These are phyloP conservation scores for Cladosporium sp. DNA, from an alignment of 2,329 filamentous ascomycete genomes.

Conservation along the genomic window DNA sequence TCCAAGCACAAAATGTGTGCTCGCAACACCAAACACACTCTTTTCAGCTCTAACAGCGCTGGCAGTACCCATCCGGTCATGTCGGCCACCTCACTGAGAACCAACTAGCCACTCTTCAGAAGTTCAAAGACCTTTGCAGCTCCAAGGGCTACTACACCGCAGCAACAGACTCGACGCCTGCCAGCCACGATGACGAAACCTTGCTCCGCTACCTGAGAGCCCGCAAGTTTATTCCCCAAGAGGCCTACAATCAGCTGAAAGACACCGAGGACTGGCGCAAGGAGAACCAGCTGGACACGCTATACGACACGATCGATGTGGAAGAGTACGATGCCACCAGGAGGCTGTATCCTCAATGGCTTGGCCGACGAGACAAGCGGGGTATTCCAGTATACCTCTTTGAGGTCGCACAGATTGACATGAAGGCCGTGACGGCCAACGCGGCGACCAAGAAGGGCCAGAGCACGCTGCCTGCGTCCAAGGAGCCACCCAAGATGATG, in stretches of 20 bases:
- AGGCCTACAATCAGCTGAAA: constrained; percentile 78
- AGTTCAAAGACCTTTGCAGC: constrained; percentile 66
- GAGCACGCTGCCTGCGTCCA: constrained; percentile 49
- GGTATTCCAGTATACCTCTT: constrained; percentile 92
- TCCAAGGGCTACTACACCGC: constrained; percentile 62
- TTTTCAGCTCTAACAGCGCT: background rate
- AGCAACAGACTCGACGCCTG: constrained; percentile 33
- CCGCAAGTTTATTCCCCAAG: constrained; percentile 71
- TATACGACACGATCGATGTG: constrained; percentile 84
- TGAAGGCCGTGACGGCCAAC: constrained; percentile 75
- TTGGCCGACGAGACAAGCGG: constrained; percentile 80
- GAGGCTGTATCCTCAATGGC: constrained; percentile 89
- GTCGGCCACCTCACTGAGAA: constrained; percentile 68
- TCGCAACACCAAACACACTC: background rate
- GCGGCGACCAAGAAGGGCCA: constrained; percentile 61
- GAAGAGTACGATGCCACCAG: constrained; percentile 78
- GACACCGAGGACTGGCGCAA: constrained; percentile 85
- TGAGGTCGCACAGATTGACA: constrained; percentile 77
- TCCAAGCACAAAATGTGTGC: background rate
- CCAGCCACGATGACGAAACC: constrained; percentile 69
- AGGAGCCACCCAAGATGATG: constrained; percentile 69
- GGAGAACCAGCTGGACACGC: constrained; percentile 69
- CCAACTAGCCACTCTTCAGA: constrained; percentile 63
- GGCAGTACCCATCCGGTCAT: constrained; percentile 69
- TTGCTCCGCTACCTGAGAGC: constrained; percentile 82